Percentiles rank a stretch among this genome's conserved stretches.
Conservation (phyloP, 108 stramenopile species). For the Mayamaea pseudoterrestris region DNA sequence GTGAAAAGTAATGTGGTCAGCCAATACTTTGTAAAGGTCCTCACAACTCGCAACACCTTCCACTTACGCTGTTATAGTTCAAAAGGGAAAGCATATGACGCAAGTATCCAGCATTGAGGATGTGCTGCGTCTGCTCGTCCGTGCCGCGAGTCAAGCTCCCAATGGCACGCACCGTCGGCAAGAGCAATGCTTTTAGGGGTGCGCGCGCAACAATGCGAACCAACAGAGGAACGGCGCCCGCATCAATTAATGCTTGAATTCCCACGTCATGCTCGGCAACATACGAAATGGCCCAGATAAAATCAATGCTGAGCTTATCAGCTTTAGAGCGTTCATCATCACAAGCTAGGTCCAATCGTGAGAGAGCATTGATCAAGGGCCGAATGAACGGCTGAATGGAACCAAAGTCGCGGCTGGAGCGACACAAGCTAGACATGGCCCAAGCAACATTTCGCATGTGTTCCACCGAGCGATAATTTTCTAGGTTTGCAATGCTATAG, state of each 20-base stretch:
- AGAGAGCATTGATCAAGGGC: conserved; percentile 15
- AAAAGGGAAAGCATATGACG: conserved; percentile 8
- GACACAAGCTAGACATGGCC: conserved; percentile 90
- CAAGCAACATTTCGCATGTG: too few species aligned
- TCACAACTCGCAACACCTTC: too few species aligned
- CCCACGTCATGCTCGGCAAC: conserved; percentile 71
- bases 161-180: conserved; percentile 81
- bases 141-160: conserved; percentile 91
- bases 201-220: conserved; percentile 34
- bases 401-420: conserved; percentile 55
- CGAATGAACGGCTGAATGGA: conserved; percentile 42
- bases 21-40: too few species aligned
- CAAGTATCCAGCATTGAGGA: conserved; percentile 67
- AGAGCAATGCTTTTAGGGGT: conserved; percentile 20
- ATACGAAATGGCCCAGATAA: conserved; percentile 86
- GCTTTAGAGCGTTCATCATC: conserved; percentile 10
- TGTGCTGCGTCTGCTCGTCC: conserved; percentile 79
- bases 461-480: too few species aligned
- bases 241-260: conserved; percentile 58
- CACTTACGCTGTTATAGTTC: conserved; percentile 18
- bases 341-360: conserved; percentile 13
- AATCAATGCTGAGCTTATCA: conserved; percentile 49
- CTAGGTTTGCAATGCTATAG: too few species aligned
- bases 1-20: too few species aligned
- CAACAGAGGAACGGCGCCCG: conserved; percentile 28